Evolutionary conservation across 1,284 basidiomycete species (phyloP).

Genomic region (Exsudoporus floridanus): DNA sequence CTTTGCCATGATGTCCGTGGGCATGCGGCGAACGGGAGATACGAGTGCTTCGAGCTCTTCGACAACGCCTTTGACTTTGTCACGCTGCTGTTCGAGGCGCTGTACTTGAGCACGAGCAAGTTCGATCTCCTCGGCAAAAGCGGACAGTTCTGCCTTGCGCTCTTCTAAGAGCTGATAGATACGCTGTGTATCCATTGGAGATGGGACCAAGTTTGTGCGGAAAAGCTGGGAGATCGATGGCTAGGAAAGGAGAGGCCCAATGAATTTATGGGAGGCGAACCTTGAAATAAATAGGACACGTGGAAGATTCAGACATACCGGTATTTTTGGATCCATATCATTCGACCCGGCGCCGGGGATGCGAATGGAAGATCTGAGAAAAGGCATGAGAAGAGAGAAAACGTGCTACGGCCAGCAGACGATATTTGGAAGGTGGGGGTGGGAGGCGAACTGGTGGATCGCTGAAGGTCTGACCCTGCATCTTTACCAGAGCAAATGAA

Average conservation of each 20-base stretch:
- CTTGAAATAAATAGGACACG: neutral
- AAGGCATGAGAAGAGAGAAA: neutral
- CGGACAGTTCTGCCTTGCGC: constrained; percentile 14
- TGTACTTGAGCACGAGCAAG: constrained; percentile 20
- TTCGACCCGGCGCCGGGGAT: neutral
- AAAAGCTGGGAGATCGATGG: constrained; percentile 32
- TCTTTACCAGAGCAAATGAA: neutral
- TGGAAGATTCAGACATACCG: constrained; percentile 21
- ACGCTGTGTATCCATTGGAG: constrained; percentile 18
- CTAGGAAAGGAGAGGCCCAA: constrained; percentile 1
- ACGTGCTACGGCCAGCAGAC: neutral
- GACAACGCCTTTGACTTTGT: constrained; percentile 13
- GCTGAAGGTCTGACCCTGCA: neutral
- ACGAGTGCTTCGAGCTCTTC: constrained; percentile 31
- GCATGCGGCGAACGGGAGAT: constrained; percentile 35
- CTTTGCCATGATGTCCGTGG: constrained; percentile 31
- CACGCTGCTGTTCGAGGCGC: constrained; percentile 21
- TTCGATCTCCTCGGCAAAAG: constrained; percentile 22
- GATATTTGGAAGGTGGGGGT: neutral
- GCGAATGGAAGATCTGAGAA: neutral
- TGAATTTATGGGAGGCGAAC: neutral
- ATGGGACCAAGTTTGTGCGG: constrained; percentile 29
- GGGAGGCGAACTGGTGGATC: neutral
- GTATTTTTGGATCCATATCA: constrained; percentile 19
- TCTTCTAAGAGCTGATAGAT: constrained; percentile 21